Conservation (phyloP, 805 yeast genomes). For the Zygosaccharomyces gambellarensis region DNA sequence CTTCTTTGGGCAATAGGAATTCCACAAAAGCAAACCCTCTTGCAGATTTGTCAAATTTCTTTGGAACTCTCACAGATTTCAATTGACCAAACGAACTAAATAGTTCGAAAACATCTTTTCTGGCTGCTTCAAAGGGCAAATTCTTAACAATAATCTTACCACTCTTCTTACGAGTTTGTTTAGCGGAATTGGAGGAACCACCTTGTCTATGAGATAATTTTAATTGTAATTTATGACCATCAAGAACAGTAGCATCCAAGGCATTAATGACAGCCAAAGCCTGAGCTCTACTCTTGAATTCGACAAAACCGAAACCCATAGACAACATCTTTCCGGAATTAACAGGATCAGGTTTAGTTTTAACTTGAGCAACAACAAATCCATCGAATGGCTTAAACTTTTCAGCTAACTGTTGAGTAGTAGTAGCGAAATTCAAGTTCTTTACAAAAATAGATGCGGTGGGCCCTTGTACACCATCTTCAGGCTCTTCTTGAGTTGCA, state of each 20-base stretch:
- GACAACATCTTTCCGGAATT: slow-evolving; percentile 61
- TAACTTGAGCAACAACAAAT: slow-evolving; percentile 74
- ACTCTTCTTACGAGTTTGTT: slow-evolving; percentile 41
- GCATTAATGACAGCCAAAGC: slow-evolving; percentile 72
- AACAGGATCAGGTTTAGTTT: slow-evolving; percentile 84
- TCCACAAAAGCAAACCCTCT: slow-evolving; percentile 98
- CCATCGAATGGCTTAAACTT: slow-evolving; percentile 72
- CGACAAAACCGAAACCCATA: slow-evolving; percentile 98
- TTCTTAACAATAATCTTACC: slow-evolving; percentile 90
- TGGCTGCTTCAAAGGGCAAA: slow-evolving; percentile 91
- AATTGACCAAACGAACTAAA: slow-evolving; percentile 93
- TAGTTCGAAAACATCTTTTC: slow-evolving; percentile 87
- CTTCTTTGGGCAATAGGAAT: slow-evolving; percentile 79
- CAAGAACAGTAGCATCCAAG: slow-evolving; percentile 71
- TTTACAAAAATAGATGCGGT: slow-evolving; percentile 87
- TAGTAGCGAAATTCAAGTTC: slow-evolving; percentile 83
- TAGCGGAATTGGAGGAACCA: slow-evolving; percentile 26
- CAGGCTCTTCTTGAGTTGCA: slow-evolving; percentile 31
- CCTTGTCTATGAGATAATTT: slow-evolving; percentile 81
- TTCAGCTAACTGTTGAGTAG: slow-evolving; percentile 49
- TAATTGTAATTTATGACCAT: slow-evolving; percentile 86
- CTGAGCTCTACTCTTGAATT: slow-evolving; percentile 70
- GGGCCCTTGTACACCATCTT: slow-evolving; percentile 53
- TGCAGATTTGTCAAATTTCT: slow-evolving; percentile 90
- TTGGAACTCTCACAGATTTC: slow-evolving; percentile 92